These are phyloP conservation scores for Narthecium ossifragum DNA, from an alignment of 106 monocot species.

Conservation along the genomic window DNA sequence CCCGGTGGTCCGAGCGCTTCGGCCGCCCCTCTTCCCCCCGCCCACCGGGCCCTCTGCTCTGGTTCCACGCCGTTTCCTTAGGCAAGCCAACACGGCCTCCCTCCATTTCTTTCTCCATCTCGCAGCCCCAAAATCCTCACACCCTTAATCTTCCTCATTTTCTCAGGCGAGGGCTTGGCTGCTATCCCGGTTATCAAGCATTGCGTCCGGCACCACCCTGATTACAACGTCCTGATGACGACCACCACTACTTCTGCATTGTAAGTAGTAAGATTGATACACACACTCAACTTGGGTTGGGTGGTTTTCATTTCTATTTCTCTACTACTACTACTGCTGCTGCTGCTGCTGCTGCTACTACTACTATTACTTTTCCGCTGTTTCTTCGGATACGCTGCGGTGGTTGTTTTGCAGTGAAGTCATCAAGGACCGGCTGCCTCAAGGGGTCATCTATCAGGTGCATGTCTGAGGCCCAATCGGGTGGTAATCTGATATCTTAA, in stretches of 20 bases:
- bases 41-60: constrained; percentile 61
- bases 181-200: constrained; percentile 73
- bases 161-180: constrained; percentile 76
- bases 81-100: constrained; percentile 6
- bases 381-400: too few relatives aligned
- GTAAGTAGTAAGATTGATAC: too few relatives aligned
- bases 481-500: too few relatives aligned
- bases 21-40: constrained; percentile 60
- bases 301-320: too few relatives aligned
- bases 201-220: constrained; percentile 32
- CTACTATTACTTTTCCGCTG: too few relatives aligned
- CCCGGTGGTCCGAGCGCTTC: constrained; percentile 73
- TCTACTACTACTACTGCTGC: too few relatives aligned
- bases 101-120: constrained; percentile 1
- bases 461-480: too few relatives aligned
- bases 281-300: too few relatives aligned
- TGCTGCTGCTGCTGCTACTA: too few relatives aligned
- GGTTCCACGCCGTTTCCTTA: constrained; percentile 97
- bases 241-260: constrained; percentile 81
- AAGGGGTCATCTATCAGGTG: constrained; percentile 87
- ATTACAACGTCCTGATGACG: constrained; percentile 63
- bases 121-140: neutral
- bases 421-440: constrained; percentile 73
- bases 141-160: neutral
- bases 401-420: constrained; percentile 50